Evolutionary conservation across 495 filamentous ascomycete species (phyloP).

Genomic region (Amorphotheca resinae): DNA sequence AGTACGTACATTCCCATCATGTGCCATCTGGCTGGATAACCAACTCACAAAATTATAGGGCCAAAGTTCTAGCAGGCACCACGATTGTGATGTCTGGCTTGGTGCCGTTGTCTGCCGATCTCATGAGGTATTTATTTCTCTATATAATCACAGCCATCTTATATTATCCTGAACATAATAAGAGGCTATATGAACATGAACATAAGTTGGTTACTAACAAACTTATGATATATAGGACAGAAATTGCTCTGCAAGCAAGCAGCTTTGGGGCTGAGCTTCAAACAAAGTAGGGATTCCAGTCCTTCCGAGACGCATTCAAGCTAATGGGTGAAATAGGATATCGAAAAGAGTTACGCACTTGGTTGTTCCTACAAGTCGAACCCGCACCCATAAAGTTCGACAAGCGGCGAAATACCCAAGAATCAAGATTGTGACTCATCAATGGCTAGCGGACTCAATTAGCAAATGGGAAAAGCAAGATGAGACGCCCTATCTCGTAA

Average conservation of each 20-base stretch:
- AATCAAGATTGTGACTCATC: conserved; percentile 79
- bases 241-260: conserved; percentile 72
- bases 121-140: conserved; percentile 34
- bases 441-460: conserved; percentile 78
- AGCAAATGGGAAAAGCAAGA: conserved; percentile 63
- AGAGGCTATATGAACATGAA: not conserved
- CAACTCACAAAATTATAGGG: conserved; percentile 11
- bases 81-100: conserved; percentile 81
- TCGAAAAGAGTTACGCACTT: conserved; percentile 35
- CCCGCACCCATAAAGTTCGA: conserved; percentile 80
- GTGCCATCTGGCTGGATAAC: not conserved
- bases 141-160: not conserved
- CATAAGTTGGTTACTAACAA: not conserved
- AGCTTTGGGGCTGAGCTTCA: conserved; percentile 71
- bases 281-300: conserved; percentile 29
- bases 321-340: conserved; percentile 20
- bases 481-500: conserved; percentile 57
- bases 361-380: conserved; percentile 41
- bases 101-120: conserved; percentile 66
- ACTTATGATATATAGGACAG: conserved; percentile 26
- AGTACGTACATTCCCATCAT: conserved; percentile 27
- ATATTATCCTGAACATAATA: not conserved
- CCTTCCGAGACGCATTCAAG: not conserved
- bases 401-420: conserved; percentile 57
- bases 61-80: conserved; percentile 51